Conservation (phyloP, 805 yeast species). For the Saturnispora silvae region DNA sequence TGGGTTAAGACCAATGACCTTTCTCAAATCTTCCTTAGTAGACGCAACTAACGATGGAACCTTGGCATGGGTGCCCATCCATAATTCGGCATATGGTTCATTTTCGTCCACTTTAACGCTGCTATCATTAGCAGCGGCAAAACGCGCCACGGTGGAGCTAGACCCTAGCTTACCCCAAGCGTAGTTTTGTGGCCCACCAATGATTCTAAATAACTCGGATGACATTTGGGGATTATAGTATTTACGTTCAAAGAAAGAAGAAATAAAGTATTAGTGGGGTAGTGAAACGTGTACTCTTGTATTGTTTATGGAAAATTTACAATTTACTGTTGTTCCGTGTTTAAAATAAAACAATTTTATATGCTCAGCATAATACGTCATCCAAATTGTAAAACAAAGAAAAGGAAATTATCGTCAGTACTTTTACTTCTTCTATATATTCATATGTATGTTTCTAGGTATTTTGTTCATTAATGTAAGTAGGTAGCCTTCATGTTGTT, state of each 20-base stretch:
- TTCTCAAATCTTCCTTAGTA: constrained; percentile 45
- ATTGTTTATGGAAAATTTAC: too few relatives aligned
- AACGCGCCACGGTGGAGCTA: constrained; percentile 80
- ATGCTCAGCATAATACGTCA: too few relatives aligned
- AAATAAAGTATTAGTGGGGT: too few relatives aligned
- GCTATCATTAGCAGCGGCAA: constrained; percentile 63
- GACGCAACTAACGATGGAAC: constrained; percentile 63
- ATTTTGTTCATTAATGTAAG: too few relatives aligned
- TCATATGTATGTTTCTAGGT: too few relatives aligned
- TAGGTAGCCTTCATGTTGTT: too few relatives aligned
- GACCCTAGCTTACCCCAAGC: constrained; percentile 63
- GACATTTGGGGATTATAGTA: constrained; percentile 12
- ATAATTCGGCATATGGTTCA: constrained; percentile 91
- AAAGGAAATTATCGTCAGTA: too few relatives aligned
- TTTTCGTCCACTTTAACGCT: constrained; percentile 48
- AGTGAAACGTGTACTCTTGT: too few relatives aligned
- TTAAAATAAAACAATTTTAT: too few relatives aligned
- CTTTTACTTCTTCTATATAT: too few relatives aligned
- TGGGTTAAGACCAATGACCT: constrained; percentile 53
- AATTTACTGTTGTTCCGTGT: too few relatives aligned
- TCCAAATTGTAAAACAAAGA: too few relatives aligned
- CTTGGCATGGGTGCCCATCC: constrained; percentile 99
- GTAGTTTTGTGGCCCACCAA: constrained; percentile 30
- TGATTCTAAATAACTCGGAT: constrained; percentile 22
- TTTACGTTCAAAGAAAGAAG: background rate